A percentile compares a stretch with the other conserved stretches of the same genome.
Evolutionary conservation across 495 filamentous ascomycete species (phyloP).

Genomic region (Pyrenula massariospora): DNA sequence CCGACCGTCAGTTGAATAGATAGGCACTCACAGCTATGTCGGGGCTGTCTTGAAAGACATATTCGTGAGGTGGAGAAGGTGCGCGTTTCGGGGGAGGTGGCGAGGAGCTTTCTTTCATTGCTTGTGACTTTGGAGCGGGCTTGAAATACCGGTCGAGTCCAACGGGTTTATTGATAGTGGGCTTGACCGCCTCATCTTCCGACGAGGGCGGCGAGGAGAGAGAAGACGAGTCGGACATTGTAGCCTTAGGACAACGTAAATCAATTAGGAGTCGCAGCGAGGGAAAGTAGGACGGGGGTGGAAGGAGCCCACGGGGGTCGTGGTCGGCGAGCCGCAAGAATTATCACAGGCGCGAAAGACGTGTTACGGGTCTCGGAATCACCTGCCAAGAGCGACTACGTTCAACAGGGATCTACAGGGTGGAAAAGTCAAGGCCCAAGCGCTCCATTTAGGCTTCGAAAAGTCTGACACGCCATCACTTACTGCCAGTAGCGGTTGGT

Average conservation of each 20-base stretch:
- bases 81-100: constrained; percentile 63
- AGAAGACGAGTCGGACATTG: constrained; percentile 44
- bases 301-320: constrained; percentile 2
- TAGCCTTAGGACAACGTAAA: constrained; percentile 15
- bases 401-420: not conserved
- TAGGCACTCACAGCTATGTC: constrained; percentile 68
- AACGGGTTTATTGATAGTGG: constrained; percentile 19
- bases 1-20: constrained; percentile 20
- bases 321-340: not conserved
- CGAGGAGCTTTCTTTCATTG: constrained; percentile 37
- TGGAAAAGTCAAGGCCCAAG: no score
- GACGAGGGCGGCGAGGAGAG: constrained; percentile 46
- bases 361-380: not conserved
- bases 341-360: not conserved
- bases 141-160: constrained; percentile 20
- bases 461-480: no score
- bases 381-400: not conserved
- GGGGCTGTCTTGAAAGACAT: constrained; percentile 75
- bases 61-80: constrained; percentile 80
- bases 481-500: no score
- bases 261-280: constrained; percentile 5
- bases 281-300: constrained; percentile 13
- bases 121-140: constrained; percentile 30
- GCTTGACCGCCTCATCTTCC: constrained; percentile 37
- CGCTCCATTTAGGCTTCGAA: no score